These are phyloP conservation scores for Phytopythium montanum DNA, from an alignment of 352 stramenopile species.

Conservation along the genomic window DNA sequence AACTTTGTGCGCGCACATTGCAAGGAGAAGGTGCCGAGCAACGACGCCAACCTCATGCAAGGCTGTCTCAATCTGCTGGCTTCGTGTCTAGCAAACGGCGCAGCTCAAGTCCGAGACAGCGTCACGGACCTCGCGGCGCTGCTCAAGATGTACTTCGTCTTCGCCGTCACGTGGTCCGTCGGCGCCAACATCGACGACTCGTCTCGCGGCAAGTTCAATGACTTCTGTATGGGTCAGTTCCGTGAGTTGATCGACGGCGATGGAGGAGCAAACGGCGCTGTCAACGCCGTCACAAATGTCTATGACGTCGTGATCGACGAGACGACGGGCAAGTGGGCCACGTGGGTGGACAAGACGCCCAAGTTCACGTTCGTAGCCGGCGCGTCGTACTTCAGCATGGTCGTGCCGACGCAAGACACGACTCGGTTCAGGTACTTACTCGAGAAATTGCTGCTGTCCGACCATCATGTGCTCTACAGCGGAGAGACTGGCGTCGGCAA, in stretches of 20 bases:
- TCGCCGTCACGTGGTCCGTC: conserved; percentile 80
- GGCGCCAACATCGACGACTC: conserved; percentile 86
- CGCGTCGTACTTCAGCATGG: conserved; percentile 93
- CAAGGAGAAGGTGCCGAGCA: conserved; percentile 85
- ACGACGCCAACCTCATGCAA: conserved; percentile 87
- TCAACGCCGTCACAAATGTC: conserved; percentile 54
- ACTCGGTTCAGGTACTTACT: conserved; percentile 93
- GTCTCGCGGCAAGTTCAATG: conserved; percentile 79
- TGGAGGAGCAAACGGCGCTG: conserved; percentile 11
- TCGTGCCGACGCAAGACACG: conserved; percentile 94
- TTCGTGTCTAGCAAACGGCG: conserved; percentile 52
- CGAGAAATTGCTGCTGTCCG: conserved; percentile 79
- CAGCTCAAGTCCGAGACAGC: conserved; percentile 32
- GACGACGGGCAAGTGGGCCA: conserved; percentile 59
- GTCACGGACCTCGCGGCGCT: conserved; percentile 50
- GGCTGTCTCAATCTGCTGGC: conserved; percentile 87
- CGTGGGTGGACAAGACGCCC: conserved; percentile 88
- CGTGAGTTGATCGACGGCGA: conserved; percentile 48
- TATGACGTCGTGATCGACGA: conserved; percentile 87
- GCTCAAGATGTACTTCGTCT: conserved; percentile 89
- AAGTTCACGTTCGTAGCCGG: conserved; percentile 82
- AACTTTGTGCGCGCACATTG: conserved; percentile 89
- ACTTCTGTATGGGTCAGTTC: conserved; percentile 83
- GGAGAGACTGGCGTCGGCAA: conserved; percentile 93
- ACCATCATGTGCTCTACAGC: conserved; percentile 87